These are phyloP conservation scores for Nicotiana tabacum DNA, from an alignment of 257 asterid genomes.

Conservation along the genomic window DNA sequence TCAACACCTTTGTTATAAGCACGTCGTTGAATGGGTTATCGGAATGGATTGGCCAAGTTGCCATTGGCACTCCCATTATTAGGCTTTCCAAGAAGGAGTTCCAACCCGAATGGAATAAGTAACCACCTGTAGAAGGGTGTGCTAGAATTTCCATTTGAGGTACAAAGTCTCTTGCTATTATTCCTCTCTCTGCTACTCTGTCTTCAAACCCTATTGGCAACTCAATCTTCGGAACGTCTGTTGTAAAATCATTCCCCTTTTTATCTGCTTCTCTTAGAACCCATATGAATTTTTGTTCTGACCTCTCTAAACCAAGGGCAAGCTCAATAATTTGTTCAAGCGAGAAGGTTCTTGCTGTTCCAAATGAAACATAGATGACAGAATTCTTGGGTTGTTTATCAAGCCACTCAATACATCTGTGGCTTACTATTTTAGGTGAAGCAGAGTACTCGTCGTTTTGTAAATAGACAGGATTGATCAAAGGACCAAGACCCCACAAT, in stretches of 20 bases:
- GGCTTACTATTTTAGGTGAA: not conserved
- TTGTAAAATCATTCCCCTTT: not conserved
- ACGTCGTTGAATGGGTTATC: conserved; percentile 8
- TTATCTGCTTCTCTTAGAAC: not conserved
- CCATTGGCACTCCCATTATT: conserved; percentile 3
- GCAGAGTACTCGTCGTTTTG: not conserved
- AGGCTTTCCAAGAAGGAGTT: not conserved
- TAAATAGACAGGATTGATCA: not conserved
- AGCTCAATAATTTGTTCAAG: not conserved
- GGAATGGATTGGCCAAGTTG: conserved; percentile 6
- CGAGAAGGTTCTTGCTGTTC: not conserved
- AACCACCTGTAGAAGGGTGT: conserved; percentile 5
- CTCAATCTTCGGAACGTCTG: not conserved
- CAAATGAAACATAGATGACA: not conserved
- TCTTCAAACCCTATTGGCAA: conserved; percentile 3
- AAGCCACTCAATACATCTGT: not conserved
- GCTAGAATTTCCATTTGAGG: conserved; percentile 5
- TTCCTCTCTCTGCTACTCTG: not conserved
- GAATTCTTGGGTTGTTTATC: not conserved
- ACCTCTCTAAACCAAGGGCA: not conserved
- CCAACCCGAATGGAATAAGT: conserved; percentile 2
- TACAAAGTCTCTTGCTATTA: not conserved
- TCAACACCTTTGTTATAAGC: not conserved
- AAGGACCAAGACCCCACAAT: conserved; percentile 9
- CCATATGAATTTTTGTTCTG: not conserved